Percentiles rank a stretch among this genome's conserved stretches.
Conservation (phyloP, 139 green algal species). For the Auxenochlorella pyrenoidosa region DNA sequence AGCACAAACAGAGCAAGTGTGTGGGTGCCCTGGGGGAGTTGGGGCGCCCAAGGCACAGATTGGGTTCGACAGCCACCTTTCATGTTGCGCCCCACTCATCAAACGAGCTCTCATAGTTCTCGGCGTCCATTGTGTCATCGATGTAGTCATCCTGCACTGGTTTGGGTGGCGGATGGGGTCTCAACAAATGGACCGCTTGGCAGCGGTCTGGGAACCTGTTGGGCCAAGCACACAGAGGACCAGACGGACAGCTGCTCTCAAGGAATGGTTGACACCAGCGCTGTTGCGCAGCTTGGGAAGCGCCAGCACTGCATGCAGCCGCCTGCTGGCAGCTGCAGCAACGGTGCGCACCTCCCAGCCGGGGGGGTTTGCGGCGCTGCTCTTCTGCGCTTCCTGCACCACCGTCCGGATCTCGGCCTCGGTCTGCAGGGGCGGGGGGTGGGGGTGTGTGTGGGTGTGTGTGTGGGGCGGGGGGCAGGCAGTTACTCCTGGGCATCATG, state of each 20-base stretch:
- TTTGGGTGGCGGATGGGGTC: neutral
- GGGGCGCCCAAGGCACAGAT: neutral
- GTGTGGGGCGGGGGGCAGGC: too few species aligned
- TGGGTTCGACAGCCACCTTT: neutral
- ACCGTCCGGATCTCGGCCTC: constrained; percentile 43
- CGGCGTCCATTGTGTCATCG: constrained; percentile 51
- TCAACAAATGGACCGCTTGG: too few species aligned
- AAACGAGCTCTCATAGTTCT: constrained; percentile 48
- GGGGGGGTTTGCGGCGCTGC: constrained; percentile 2
- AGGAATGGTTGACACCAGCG: too few species aligned
- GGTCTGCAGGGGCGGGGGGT: constrained; percentile 18
- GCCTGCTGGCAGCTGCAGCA: too few species aligned
- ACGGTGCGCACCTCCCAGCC: constrained; percentile 18
- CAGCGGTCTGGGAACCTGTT: too few species aligned
- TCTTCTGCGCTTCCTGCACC: constrained; percentile 45
- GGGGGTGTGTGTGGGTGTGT: neutral
- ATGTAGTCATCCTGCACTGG: constrained; percentile 52
- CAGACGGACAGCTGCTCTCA: too few species aligned
- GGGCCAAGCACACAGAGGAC: too few species aligned
- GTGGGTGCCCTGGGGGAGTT: too few species aligned
- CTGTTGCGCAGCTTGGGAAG: too few species aligned
- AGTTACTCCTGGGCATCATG: too few species aligned
- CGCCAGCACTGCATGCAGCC: too few species aligned
- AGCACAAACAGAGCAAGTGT: too few species aligned
- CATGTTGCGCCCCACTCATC: constrained; percentile 42